These are phyloP conservation scores for Pseudogymnoascus verrucosus DNA, from an alignment of 2,329 filamentous ascomycete species.

Conservation along the genomic window DNA sequence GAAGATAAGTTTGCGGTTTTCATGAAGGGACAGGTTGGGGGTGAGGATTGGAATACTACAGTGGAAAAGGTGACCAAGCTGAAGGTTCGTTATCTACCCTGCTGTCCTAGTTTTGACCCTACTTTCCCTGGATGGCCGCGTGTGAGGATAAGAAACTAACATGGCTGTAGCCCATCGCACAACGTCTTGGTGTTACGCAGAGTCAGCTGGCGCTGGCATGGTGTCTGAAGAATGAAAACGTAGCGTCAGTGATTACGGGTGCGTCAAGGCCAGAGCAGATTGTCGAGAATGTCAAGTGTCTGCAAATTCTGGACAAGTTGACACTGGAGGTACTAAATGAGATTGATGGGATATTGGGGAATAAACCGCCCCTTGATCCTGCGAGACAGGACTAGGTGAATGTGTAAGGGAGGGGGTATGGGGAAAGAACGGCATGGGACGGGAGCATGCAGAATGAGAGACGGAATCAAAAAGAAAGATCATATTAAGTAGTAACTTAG, in stretches of 20 bases:
- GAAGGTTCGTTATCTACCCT: slow-evolving; percentile 25
- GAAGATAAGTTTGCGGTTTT: slow-evolving; percentile 37
- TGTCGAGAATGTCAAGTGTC: slow-evolving; percentile 39
- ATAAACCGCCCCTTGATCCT: slow-evolving; percentile 18
- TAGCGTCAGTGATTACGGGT: slow-evolving; percentile 44
- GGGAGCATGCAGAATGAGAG: too few species aligned
- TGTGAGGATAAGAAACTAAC: slow-evolving; percentile 23
- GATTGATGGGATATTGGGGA: slow-evolving; percentile 39
- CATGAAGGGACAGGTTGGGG: slow-evolving; percentile 32
- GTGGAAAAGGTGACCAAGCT: slow-evolving; percentile 34
- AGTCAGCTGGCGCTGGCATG: slow-evolving; percentile 44
- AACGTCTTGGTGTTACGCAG: slow-evolving; percentile 47
- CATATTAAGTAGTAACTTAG: too few species aligned
- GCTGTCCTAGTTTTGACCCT: not conserved
- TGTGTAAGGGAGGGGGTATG: too few species aligned
- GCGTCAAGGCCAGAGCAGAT: slow-evolving; percentile 45
- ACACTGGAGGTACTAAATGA: slow-evolving; percentile 42
- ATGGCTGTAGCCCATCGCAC: slow-evolving; percentile 36
- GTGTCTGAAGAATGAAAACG: slow-evolving; percentile 44
- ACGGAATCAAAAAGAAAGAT: too few species aligned
- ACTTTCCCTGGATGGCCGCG: not conserved
- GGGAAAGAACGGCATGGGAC: too few species aligned
- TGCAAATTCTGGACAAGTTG: slow-evolving; percentile 38
- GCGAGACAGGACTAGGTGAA: too few species aligned
- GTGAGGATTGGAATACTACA: slow-evolving; percentile 26